phyloP scores from a whole-genome alignment of 805 yeast genomes.

The Saccharomyces paradoxus region DNA sequence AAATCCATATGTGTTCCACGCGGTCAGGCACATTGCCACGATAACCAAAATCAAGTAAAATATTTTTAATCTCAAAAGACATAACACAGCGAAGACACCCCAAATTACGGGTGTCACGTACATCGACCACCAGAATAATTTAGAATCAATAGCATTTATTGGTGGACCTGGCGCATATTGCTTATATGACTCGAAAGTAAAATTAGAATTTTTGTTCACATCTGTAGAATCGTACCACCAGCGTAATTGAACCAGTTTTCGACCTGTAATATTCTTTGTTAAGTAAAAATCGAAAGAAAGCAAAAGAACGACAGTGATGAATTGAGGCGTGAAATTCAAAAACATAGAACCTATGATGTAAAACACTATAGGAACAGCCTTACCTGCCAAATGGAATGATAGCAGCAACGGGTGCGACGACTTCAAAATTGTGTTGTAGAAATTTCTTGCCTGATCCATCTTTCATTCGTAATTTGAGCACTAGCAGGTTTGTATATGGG shows the following conservation, averaged over 20 bases:
- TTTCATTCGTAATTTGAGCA: conserved; percentile 1
- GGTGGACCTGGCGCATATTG: conserved; percentile 34
- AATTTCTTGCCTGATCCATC: conserved; percentile 27
- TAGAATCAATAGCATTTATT: conserved; percentile 87
- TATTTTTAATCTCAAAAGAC: conserved; percentile 70
- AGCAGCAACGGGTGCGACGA: conserved; percentile 30
- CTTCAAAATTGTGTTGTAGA: conserved; percentile 29
- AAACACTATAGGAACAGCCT: conserved; percentile 27
- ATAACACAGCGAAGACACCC: conserved; percentile 66
- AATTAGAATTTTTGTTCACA: conserved; percentile 14
- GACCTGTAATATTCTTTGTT: conserved; percentile 82
- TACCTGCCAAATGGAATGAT: conserved; percentile 25
- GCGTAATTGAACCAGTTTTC: conserved; percentile 80
- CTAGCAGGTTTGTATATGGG: not conserved
- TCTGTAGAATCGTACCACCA: conserved; percentile 89
- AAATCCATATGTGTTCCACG: conserved; percentile 83
- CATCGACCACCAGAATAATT: conserved; percentile 74
- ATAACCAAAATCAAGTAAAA: conserved; percentile 53
- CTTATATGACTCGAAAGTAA: conserved; percentile 30
- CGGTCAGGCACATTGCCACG: conserved; percentile 63
- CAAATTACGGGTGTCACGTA: conserved; percentile 72
- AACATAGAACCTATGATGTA: conserved; percentile 28
- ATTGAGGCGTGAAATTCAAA: conserved; percentile 38
- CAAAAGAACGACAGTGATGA: conserved; percentile 66
- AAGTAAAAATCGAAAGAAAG: conserved; percentile 92